Evolutionary conservation across 768 basidiomycete genomes (phyloP).

Genomic region (Rhodotorula kratochvilovae): DNA sequence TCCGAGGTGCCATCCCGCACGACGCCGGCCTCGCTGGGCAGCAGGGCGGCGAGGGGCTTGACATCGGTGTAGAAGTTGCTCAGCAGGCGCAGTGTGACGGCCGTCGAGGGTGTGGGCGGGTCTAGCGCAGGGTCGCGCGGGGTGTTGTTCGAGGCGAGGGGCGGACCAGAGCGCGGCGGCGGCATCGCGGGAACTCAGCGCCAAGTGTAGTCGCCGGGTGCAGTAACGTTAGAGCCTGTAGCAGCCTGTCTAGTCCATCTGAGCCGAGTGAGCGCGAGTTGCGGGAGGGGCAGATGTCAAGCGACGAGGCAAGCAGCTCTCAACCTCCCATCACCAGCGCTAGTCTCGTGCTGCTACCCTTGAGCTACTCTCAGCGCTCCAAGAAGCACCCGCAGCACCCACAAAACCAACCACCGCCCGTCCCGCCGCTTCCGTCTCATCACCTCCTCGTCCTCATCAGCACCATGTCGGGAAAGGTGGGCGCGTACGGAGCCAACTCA

Average conservation of each 20-base stretch:
- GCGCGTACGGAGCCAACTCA: slow-evolving; percentile 42
- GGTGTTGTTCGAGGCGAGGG: background rate
- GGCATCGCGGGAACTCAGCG: background rate
- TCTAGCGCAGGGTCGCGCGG: too few relatives aligned
- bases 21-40: background rate
- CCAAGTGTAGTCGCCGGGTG: too few relatives aligned
- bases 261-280: too few relatives aligned
- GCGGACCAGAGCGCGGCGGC: background rate
- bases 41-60: background rate
- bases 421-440: background rate
- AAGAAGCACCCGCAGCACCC: background rate
- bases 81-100: slow-evolving; percentile 10
- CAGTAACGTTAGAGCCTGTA: too few relatives aligned
- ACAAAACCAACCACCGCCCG: too few relatives aligned
- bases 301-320: too few relatives aligned
- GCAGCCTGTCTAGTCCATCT: too few relatives aligned
- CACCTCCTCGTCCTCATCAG: background rate
- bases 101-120: background rate
- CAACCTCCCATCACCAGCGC: too few relatives aligned
- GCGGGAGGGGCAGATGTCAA: too few relatives aligned
- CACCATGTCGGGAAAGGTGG: slow-evolving; percentile 39
- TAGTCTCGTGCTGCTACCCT: too few relatives aligned
- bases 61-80: slow-evolving; percentile 12
- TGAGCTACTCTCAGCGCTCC: background rate
- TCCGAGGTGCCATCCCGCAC: slow-evolving; percentile 5